These are phyloP conservation scores for Colletotrichum falcatum DNA, from an alignment of 2,329 filamentous ascomycete species.

Conservation along the genomic window DNA sequence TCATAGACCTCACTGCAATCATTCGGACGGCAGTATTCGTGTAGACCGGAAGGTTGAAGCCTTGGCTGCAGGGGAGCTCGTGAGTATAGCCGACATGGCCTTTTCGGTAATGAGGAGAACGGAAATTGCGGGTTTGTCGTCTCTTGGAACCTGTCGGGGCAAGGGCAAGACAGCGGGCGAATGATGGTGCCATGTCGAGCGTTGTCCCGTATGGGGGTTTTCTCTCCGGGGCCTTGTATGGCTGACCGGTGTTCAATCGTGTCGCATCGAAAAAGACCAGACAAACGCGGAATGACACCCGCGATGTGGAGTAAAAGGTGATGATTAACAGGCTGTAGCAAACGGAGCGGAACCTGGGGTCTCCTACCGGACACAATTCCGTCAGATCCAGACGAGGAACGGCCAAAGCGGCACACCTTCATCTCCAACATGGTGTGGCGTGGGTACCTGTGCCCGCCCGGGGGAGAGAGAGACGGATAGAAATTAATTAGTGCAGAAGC, in stretches of 20 bases:
- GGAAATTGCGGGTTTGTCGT: slow-evolving; percentile 28
- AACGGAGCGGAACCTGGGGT: slow-evolving; percentile 8
- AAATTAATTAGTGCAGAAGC: slow-evolving; percentile 18
- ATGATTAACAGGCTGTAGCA: slow-evolving; percentile 2
- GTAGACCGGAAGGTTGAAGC: slow-evolving; percentile 12
- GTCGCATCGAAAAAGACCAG: slow-evolving; percentile 34
- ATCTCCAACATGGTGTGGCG: slow-evolving; percentile 28
- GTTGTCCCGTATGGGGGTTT: slow-evolving; percentile 15
- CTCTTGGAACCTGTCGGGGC: slow-evolving; percentile 9
- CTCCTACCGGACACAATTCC: slow-evolving; percentile 8
- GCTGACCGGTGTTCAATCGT: slow-evolving; percentile 15
- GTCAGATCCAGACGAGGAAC: slow-evolving; percentile 15
- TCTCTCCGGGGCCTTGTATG: slow-evolving; percentile 31
- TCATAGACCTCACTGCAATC: slow-evolving; percentile 15
- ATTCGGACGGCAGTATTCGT: slow-evolving; percentile 3
- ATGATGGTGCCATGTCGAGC: background rate
- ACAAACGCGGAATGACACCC: slow-evolving; percentile 39
- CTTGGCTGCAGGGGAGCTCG: slow-evolving; percentile 29
- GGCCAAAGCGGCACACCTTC: slow-evolving; percentile 26
- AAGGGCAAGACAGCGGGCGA: background rate
- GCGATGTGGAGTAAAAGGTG: slow-evolving; percentile 19
- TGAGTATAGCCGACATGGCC: slow-evolving; percentile 19
- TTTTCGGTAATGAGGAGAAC: slow-evolving; percentile 36
- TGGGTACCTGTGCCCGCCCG: background rate
- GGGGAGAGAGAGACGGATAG: slow-evolving; percentile 16